Evolutionary conservation across 768 basidiomycete genomes (phyloP), one percentile per base, ranked within the genome.

Genomic region (Suillus bovinus): DNA sequence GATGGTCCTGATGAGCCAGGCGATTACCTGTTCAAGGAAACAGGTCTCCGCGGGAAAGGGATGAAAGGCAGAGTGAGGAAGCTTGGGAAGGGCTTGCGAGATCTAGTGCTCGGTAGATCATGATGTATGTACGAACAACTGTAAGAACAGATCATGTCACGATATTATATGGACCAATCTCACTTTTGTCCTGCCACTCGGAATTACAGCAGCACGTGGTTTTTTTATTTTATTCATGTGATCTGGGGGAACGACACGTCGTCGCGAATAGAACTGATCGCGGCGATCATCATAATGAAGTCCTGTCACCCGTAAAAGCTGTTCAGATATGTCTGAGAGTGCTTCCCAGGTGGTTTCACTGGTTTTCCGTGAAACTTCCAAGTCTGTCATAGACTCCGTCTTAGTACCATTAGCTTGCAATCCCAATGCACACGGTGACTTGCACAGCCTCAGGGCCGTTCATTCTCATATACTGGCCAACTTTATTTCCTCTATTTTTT

Each of bases 11-110:
- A 72, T 58, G 69, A 71, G 49, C 73, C 74, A 1, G 71, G 74
- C 38, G 69, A 64, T 13, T 76, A 73, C 59, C 70, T 64, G 11
- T 76, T 76, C 65, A 64, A 64, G 31, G 74, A 75, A 62, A 74
- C 57, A 61, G 58, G 57, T 39, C 66, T 62, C n/a, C 60, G 60
- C 44, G 61, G 49, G 10, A 76, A 29, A 58, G 27, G 64, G 56
- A 63, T 65, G 64, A 74, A 72, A 53, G 60, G 63, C 11, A 71
- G 58, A 59, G 70, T 74, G n/a, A 72, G 62, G 60, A 74, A 67
- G 41, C 63, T 74, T 38, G 71, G 74, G 3, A 72, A 58, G 59
- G 73, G 75, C 31, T 52, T 74, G 67, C 76, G 71, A 54, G 69
- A 70, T n/a, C 63, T 74, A 5, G 66, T 74, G 27, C 69, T 76